Conservation (phyloP, 1,284 basidiomycete genomes). For the Earliella scabrosa region DNA sequence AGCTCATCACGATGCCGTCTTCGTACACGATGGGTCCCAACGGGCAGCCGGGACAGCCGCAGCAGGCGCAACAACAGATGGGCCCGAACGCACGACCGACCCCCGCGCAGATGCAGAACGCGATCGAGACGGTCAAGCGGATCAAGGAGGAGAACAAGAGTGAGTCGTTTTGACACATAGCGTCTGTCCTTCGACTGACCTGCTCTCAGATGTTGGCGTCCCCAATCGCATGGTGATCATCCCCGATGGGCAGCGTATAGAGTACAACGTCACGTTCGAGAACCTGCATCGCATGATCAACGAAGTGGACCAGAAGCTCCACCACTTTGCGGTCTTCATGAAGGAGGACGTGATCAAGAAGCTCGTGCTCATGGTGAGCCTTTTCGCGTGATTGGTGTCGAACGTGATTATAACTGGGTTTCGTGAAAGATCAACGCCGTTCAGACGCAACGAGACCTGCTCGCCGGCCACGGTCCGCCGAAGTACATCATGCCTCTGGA, state of each 20-base stretch:
- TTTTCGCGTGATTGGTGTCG: constrained; percentile 16
- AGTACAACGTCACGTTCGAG: constrained; percentile 56
- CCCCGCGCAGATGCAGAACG: constrained; percentile 37
- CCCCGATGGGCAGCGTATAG: constrained; percentile 53
- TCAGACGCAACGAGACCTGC: constrained; percentile 52
- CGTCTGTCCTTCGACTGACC: too few relatives aligned
- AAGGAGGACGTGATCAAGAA: constrained; percentile 51
- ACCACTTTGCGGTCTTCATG: constrained; percentile 47
- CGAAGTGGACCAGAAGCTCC: constrained; percentile 56
- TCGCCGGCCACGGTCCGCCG: constrained; percentile 44
- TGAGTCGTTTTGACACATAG: too few relatives aligned
- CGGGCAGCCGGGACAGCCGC: constrained; percentile 5
- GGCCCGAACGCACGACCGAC: constrained; percentile 24
- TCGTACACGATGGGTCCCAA: constrained; percentile 4
- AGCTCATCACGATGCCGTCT: neutral
- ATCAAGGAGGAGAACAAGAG: constrained; percentile 32
- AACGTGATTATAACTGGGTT: neutral
- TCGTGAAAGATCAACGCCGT: constrained; percentile 51
- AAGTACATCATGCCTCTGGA: constrained; percentile 54
- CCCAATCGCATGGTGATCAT: constrained; percentile 28
- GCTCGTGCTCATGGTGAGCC: constrained; percentile 57
- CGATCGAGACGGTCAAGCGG: constrained; percentile 35
- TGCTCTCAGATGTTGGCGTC: neutral
- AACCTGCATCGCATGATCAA: constrained; percentile 44
- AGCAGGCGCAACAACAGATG: too few relatives aligned